Conservation (phyloP, 2,329 filamentous ascomycete genomes). For the Claviceps sp. region DNA sequence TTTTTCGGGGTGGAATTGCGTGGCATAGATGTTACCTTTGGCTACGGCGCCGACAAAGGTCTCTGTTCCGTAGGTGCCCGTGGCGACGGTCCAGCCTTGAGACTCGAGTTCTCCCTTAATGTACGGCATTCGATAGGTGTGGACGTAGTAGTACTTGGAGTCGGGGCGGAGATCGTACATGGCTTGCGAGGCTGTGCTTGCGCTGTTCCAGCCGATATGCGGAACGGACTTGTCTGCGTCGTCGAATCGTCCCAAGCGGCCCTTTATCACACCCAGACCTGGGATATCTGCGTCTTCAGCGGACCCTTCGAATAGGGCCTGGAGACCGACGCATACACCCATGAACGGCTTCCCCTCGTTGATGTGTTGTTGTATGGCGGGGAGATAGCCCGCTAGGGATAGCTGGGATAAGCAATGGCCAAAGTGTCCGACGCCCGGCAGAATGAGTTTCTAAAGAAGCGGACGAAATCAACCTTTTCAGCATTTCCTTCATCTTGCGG, state of each 20-base stretch:
- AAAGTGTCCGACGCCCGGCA: slow-evolving; percentile 95
- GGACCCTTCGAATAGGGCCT: slow-evolving; percentile 80
- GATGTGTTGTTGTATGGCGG: slow-evolving; percentile 73
- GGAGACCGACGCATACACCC: slow-evolving; percentile 90
- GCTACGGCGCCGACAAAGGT: slow-evolving; percentile 86
- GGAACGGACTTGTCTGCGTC: slow-evolving; percentile 77
- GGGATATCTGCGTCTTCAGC: slow-evolving; percentile 59
- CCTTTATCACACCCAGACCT: slow-evolving; percentile 65
- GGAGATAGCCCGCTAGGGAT: slow-evolving; percentile 66
- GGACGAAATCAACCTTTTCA: neutral
- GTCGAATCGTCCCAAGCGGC: slow-evolving; percentile 61
- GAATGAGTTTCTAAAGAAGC: slow-evolving; percentile 62
- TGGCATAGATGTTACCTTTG: slow-evolving; percentile 73
- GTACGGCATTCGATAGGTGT: slow-evolving; percentile 82
- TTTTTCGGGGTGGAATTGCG: slow-evolving; percentile 97
- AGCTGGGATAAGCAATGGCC: slow-evolving; percentile 88
- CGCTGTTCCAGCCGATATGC: slow-evolving; percentile 97
- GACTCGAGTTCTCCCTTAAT: slow-evolving; percentile 57
- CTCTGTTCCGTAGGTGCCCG: slow-evolving; percentile 73
- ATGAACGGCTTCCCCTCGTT: slow-evolving; percentile 90
- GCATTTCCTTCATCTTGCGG: neutral
- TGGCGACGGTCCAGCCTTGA: slow-evolving; percentile 85
- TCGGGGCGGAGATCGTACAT: slow-evolving; percentile 68
- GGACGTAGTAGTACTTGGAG: slow-evolving; percentile 98
- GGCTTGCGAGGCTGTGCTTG: slow-evolving; percentile 43